Evolutionary conservation across 2,329 filamentous ascomycete genomes (phyloP).

Genomic region (Cladorrhinum sp.): DNA sequence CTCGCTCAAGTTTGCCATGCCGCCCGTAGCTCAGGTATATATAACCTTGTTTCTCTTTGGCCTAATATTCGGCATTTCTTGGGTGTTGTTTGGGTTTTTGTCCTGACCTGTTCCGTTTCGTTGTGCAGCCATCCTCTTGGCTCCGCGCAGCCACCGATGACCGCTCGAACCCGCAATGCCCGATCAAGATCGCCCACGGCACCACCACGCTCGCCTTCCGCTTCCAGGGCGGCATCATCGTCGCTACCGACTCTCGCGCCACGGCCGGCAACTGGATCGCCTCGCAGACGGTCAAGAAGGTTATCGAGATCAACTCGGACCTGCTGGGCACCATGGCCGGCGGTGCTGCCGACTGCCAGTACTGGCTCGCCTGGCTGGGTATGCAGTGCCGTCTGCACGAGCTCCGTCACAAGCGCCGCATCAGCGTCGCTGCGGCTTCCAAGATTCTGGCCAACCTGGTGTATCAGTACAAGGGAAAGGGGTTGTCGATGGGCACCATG

Average conservation of each 20-base stretch:
- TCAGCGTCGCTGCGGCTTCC: constrained; percentile 92
- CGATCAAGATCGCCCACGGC: constrained; percentile 99
- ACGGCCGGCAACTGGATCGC: constrained; percentile 99
- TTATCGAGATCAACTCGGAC: constrained; percentile 95
- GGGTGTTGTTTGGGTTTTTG: too few species aligned
- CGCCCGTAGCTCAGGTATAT: constrained; percentile 79
- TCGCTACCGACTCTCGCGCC: constrained; percentile 94
- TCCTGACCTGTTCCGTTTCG: background rate
- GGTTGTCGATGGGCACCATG: constrained; percentile 99
- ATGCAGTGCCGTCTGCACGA: constrained; percentile 99
- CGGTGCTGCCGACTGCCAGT: constrained; percentile 98
- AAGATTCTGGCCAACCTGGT: constrained; percentile 99
- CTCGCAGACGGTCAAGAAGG: constrained; percentile 99
- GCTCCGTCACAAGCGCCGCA: constrained; percentile 97
- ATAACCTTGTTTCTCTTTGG: too few species aligned
- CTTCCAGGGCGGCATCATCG: constrained; percentile 97
- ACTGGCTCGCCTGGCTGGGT: constrained; percentile 97
- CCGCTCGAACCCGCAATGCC: constrained; percentile 91
- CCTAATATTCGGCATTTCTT: too few species aligned
- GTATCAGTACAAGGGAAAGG: constrained; percentile 99
- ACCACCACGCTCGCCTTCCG: constrained; percentile 97
- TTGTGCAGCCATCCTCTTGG: constrained; percentile 78
- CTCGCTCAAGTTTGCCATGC: constrained; percentile 91
- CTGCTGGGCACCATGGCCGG: constrained; percentile 97
- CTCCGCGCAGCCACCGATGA: constrained; percentile 97